phyloP scores from a whole-genome alignment of 441 rosid genomes.

The Capsella rubella region DNA sequence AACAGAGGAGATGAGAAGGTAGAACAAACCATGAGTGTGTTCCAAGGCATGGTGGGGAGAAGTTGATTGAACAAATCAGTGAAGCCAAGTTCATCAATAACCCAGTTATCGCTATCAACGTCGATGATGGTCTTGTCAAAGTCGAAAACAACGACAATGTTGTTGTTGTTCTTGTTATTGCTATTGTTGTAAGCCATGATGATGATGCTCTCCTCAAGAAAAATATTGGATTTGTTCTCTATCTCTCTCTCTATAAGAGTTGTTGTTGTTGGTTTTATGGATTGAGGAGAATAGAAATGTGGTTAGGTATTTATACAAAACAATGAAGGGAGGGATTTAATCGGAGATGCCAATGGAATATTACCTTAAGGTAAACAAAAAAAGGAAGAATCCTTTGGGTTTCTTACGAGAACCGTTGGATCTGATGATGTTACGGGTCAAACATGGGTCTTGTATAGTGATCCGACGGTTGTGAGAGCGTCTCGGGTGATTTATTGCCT shows the following conservation, averaged over 20 bases:
- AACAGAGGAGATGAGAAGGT: neutral
- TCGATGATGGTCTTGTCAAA: conserved; percentile 84
- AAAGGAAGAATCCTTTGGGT: neutral
- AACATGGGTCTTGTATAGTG: neutral
- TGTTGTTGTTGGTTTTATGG: conserved; percentile 13
- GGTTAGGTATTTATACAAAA: conserved; percentile 28
- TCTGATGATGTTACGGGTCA: conserved; percentile 24
- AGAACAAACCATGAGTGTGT: conserved; percentile 67
- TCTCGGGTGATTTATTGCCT: conserved; percentile 24
- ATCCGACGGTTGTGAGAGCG: conserved; percentile 36
- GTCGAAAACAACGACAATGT: conserved; percentile 62
- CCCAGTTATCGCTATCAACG: conserved; percentile 80
- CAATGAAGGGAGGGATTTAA: neutral
- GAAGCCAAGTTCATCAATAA: conserved; percentile 65
- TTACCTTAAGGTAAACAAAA: conserved; percentile 19
- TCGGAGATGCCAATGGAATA: conserved; percentile 43
- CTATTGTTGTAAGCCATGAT: conserved; percentile 34
- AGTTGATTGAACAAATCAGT: conserved; percentile 69
- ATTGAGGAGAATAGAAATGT: conserved; percentile 21
- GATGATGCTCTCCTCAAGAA: neutral
- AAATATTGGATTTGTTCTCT: neutral
- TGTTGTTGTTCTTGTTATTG: conserved; percentile 38
- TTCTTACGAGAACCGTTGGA: conserved; percentile 34
- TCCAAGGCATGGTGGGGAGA: conserved; percentile 85
- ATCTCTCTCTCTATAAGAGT: neutral